A percentile compares a stretch with the other conserved stretches of the same genome.
These are phyloP conservation scores for Trichoderma harzianum DNA, from an alignment of 2,329 filamentous ascomycete genomes.

Conservation along the genomic window DNA sequence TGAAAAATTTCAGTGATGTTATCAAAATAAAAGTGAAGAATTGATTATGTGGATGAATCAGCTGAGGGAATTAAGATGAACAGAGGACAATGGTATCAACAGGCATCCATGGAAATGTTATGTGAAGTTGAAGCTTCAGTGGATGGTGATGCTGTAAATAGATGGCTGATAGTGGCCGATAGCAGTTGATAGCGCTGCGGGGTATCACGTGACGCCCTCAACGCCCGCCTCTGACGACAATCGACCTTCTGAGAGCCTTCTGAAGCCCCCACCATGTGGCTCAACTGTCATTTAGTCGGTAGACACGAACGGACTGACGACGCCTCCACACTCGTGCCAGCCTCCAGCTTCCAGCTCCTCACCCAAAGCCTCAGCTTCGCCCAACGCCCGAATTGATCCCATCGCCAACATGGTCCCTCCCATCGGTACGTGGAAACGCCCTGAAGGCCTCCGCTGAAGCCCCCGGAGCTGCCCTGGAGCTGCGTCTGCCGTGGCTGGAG, in stretches of 20 bases:
- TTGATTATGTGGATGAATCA: background rate
- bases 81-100: background rate
- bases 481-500: background rate
- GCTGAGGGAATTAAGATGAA: background rate
- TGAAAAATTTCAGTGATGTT: background rate
- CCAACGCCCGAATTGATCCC: conserved; percentile 20
- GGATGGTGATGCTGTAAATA: background rate
- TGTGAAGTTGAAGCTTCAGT: background rate
- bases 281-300: background rate
- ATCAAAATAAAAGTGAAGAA: background rate
- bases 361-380: background rate
- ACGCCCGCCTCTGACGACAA: conserved; percentile 38
- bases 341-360: conserved; percentile 7
- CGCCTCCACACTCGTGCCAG: conserved; percentile 18
- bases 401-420: conserved; percentile 49
- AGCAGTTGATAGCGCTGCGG: conserved; percentile 25
- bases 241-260: background rate
- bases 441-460: background rate
- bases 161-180: background rate
- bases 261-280: conserved; percentile 30
- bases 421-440: conserved; percentile 45
- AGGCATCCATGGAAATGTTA: background rate
- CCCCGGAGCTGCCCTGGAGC: background rate
- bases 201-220: conserved; percentile 38
- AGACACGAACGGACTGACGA: conserved; percentile 10